Evolutionary conservation across 78 protist species (phyloP), one percentile per base, ranked within the genome.

Genomic region (Reticulomyxa filosa): DNA sequence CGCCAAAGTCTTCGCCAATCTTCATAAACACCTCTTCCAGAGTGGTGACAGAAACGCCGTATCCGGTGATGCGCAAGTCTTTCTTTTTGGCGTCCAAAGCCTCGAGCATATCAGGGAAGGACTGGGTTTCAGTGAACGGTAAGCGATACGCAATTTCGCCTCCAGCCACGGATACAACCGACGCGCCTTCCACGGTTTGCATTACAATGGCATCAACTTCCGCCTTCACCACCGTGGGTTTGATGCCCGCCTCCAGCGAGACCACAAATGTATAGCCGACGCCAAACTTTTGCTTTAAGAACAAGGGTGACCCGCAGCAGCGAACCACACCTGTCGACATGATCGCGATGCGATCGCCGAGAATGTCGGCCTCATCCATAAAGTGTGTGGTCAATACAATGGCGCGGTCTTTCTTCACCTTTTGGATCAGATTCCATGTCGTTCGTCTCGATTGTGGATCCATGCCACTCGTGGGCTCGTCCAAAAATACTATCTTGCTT

Each of bases 381-480:
- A 46, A 67, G 51, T 67, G 72, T 22, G 72, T 67, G 17, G 72
- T 67, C 29, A 67, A 64, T 35, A 67, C 72, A 26, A 67, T 25
- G n/a, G 29, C 63, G 10, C 59, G 59, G 33, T 4, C 22, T 29
- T 38, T 13, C 46, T 48, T 53, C 32, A 3, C 0, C 25, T 13
- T 10, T 55, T 51, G 42, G 20, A 67, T 62, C 64, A 67, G 8
- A 7, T 8, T 1, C 78, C 78, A 73, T 36, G 38, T 4, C 17
- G 33, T 26, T n/a, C 74, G 61, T 3, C 79, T 7, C 27, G 63
- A 1, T 17, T 0, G 57, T 33, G 82, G 78, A 48, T 79, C 84
- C 32, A 76, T 35, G 22, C 78, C 78, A 4, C 70, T 29, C 23
- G 74, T 57, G 22, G 74, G 72, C 73, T 74, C 79, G 33, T 74